A percentile compares a stretch with the other conserved stretches of the same genome.
phyloP scores from a whole-genome alignment of 192 early-diverging fungal species.

The Coemansia sp. region DNA sequence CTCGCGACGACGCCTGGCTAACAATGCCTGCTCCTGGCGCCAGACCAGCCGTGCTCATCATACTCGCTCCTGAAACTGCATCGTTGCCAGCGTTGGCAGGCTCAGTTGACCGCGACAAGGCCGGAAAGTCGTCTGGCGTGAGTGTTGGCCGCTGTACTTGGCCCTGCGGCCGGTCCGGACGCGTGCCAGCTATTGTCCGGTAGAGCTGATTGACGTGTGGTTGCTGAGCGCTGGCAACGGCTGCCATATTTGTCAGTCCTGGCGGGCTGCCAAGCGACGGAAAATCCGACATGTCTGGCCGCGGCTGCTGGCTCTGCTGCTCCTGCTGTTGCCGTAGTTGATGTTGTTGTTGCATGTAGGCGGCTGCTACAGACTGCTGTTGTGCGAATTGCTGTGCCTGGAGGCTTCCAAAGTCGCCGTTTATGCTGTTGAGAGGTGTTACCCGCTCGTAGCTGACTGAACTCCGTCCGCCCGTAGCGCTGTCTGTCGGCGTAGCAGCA shows the following conservation, averaged over 20 bases:
- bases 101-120: slow-evolving; percentile 24
- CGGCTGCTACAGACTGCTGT: slow-evolving; percentile 28
- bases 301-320: slow-evolving; percentile 26
- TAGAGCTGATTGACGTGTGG: slow-evolving; percentile 36
- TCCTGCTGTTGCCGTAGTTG: slow-evolving; percentile 32
- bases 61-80: neutral
- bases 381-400: slow-evolving; percentile 39
- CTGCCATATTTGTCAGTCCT: slow-evolving; percentile 20
- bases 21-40: slow-evolving; percentile 19
- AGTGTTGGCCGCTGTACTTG: slow-evolving; percentile 17
- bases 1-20: slow-evolving; percentile 19
- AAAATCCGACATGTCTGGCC: slow-evolving; percentile 52
- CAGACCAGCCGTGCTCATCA: slow-evolving; percentile 13
- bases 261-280: slow-evolving; percentile 50
- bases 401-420: slow-evolving; percentile 30
- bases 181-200: slow-evolving; percentile 33
- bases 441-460: slow-evolving; percentile 45
- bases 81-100: slow-evolving; percentile 6
- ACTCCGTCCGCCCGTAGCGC: slow-evolving; percentile 18
- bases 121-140: slow-evolving; percentile 47
- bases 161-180: slow-evolving; percentile 17
- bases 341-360: slow-evolving; percentile 31
- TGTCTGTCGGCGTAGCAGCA: slow-evolving; percentile 19
- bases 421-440: slow-evolving; percentile 13
- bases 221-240: slow-evolving; percentile 20